phyloP scores from a whole-genome alignment of 2,329 filamentous ascomycete species.

The Cladosporium sp. region DNA sequence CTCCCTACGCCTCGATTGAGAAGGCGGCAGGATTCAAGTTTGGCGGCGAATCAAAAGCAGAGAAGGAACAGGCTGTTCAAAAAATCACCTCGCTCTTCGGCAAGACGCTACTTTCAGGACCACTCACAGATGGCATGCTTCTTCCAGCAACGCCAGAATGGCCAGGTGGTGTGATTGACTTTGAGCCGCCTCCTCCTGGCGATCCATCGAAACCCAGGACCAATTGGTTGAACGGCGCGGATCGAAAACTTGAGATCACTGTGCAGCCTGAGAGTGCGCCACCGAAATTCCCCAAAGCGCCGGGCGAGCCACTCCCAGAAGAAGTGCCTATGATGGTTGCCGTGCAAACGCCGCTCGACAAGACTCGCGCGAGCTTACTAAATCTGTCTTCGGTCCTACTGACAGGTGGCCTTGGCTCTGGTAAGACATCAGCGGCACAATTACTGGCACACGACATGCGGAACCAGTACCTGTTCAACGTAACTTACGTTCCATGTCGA shows the following conservation, averaged over 20 bases:
- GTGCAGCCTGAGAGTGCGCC: constrained; percentile 74
- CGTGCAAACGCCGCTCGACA: constrained; percentile 73
- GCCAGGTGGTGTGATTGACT: constrained; percentile 80
- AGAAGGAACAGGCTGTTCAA: constrained; percentile 74
- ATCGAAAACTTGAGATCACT: constrained; percentile 71
- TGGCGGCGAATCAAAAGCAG: constrained; percentile 80
- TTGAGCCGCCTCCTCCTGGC: constrained; percentile 61
- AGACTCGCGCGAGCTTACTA: constrained; percentile 72
- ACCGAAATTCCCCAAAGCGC: constrained; percentile 53
- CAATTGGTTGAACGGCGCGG: constrained; percentile 76
- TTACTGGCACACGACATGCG: constrained; percentile 73
- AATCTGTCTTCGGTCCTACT: constrained; percentile 87
- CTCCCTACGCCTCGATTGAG: constrained; percentile 68
- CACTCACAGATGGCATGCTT: constrained; percentile 85
- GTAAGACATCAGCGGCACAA: constrained; percentile 81
- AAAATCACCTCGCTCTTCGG: constrained; percentile 72
- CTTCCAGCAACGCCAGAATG: constrained; percentile 68
- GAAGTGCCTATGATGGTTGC: constrained; percentile 70
- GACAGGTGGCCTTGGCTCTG: constrained; percentile 84
- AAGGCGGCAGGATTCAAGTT: constrained; percentile 71
- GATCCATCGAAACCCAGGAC: constrained; percentile 47
- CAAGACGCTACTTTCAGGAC: constrained; percentile 72
- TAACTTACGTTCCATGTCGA: constrained; percentile 81
- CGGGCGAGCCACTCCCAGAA: constrained; percentile 56
- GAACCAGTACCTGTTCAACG: constrained; percentile 73